Conservation (phyloP, 2,329 filamentous ascomycete species). For the Botrytis cinerea region DNA sequence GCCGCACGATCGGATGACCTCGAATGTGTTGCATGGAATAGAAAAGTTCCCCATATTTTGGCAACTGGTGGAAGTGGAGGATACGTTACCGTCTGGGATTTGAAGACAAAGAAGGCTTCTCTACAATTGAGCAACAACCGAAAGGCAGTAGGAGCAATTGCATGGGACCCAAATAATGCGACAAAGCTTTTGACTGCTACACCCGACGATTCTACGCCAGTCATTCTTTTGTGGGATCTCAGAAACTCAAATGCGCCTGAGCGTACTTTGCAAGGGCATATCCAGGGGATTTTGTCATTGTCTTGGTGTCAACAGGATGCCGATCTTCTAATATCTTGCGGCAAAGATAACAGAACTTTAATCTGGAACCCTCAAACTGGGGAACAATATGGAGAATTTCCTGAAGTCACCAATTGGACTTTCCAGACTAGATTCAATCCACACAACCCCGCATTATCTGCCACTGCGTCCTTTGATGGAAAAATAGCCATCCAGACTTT, state of each 20-base stretch:
- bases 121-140: slow-evolving; percentile 91
- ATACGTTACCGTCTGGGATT: slow-evolving; percentile 97
- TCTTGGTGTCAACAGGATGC: slow-evolving; percentile 95
- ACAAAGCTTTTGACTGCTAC: slow-evolving; percentile 94
- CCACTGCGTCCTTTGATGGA: slow-evolving; percentile 95
- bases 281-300: slow-evolving; percentile 88
- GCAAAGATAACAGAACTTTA: slow-evolving; percentile 94
- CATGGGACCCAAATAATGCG: slow-evolving; percentile 94
- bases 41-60: slow-evolving; percentile 93
- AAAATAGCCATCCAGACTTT: slow-evolving; percentile 93
- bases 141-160: slow-evolving; percentile 91
- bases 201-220: slow-evolving; percentile 81
- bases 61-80: slow-evolving; percentile 91
- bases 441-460: slow-evolving; percentile 85
- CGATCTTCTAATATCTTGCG: slow-evolving; percentile 85
- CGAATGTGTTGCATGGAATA: slow-evolving; percentile 97
- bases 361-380: slow-evolving; percentile 96
- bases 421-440: slow-evolving; percentile 96
- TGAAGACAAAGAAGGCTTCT: slow-evolving; percentile 97
- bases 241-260: slow-evolving; percentile 96
- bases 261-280: slow-evolving; percentile 83
- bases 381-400: slow-evolving; percentile 85
- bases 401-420: slow-evolving; percentile 98
- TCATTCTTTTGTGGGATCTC: slow-evolving; percentile 92
- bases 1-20: slow-evolving; percentile 92